Percentiles rank a stretch among this genome's conserved stretches.
Evolutionary conservation across 495 filamentous ascomycete genomes (phyloP).

Genomic region (Trichoderma gamsii): DNA sequence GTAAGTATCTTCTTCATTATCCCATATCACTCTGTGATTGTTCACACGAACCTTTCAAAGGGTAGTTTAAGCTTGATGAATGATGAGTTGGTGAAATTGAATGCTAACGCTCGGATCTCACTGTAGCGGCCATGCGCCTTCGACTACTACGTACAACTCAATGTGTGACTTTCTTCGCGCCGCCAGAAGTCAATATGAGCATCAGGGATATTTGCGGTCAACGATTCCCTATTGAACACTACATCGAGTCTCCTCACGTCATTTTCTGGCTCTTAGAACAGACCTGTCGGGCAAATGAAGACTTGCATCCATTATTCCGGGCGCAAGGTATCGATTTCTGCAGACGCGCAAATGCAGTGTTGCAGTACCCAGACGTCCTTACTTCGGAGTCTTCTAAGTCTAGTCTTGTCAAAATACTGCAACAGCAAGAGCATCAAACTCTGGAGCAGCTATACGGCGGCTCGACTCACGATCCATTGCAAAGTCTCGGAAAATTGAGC

Average conservation of each 20-base stretch:
- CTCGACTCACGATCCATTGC: conserved; percentile 20
- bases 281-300: conserved; percentile 29
- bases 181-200: conserved; percentile 44
- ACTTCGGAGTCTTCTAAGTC: background rate
- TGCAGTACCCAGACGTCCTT: conserved; percentile 23
- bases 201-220: conserved; percentile 40
- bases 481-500: conserved; percentile 21
- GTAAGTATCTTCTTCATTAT: conserved; percentile 33
- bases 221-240: conserved; percentile 37
- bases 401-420: conserved; percentile 24
- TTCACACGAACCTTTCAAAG: conserved; percentile 35
- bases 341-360: conserved; percentile 29
- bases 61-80: no score
- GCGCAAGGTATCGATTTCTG: conserved; percentile 54
- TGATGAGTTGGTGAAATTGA: conserved; percentile 16
- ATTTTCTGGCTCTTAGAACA: conserved; percentile 41
- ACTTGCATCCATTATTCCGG: conserved; percentile 50
- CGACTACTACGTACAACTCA: conserved; percentile 56
- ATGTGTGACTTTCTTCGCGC: conserved; percentile 54
- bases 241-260: conserved; percentile 25
- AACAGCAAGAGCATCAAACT: conserved; percentile 34
- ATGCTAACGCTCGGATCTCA: conserved; percentile 14
- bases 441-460: conserved; percentile 32
- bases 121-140: conserved; percentile 61
- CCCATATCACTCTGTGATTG: conserved; percentile 39